phyloP scores from a whole-genome alignment of 1,284 basidiomycete genomes.

The Marasmius oreades region DNA sequence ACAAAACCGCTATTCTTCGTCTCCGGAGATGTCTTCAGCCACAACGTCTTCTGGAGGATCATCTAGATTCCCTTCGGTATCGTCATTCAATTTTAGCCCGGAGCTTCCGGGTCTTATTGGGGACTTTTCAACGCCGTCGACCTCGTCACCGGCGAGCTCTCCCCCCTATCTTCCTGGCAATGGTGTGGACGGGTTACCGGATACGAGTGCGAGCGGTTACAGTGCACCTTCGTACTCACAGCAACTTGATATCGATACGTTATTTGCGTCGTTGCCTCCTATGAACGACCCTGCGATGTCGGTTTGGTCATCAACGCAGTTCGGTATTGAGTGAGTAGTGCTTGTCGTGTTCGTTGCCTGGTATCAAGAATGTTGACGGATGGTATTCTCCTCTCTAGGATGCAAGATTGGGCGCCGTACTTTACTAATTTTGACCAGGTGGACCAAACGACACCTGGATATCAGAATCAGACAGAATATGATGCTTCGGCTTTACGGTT shows the following conservation, averaged over 20 bases:
- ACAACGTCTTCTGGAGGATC: background rate
- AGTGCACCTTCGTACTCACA: background rate
- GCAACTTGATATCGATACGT: constrained; percentile 9
- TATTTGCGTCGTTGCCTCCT: constrained; percentile 17
- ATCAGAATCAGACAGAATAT: constrained; percentile 1
- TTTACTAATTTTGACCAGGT: constrained; percentile 32
- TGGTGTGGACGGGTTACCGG: background rate
- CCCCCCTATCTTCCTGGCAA: background rate
- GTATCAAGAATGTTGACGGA: background rate
- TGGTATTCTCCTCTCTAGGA: constrained; percentile 16
- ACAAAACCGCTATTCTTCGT: background rate
- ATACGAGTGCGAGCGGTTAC: background rate
- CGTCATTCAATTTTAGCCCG: background rate
- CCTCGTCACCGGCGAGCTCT: background rate
- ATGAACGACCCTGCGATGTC: constrained; percentile 35
- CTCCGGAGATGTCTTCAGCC: background rate
- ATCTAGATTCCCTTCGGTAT: background rate
- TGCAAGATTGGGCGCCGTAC: constrained; percentile 36
- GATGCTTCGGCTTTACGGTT: background rate
- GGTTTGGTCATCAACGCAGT: constrained; percentile 44
- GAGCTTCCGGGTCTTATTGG: background rate
- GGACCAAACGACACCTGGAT: constrained; percentile 17
- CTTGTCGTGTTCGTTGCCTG: background rate
- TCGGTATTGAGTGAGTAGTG: constrained; percentile 38
- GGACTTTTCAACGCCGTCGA: background rate